Evolutionary conservation across 345 rosid species (phyloP).

Genomic region (Brassica carinata): DNA sequence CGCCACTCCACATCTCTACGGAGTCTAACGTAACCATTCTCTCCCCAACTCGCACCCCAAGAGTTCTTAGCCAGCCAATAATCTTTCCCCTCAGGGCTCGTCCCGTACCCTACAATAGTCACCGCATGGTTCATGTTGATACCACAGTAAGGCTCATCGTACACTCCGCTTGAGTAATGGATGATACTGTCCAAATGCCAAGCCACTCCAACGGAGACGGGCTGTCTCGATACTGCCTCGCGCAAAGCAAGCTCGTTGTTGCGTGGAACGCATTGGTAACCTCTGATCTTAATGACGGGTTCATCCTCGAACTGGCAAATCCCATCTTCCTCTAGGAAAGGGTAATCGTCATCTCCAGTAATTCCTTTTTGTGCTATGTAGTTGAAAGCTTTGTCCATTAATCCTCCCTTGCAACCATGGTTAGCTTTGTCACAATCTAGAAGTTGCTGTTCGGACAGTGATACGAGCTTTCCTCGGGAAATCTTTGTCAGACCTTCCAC

Average conservation of each 20-base stretch:
- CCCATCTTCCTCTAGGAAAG: constrained; percentile 45
- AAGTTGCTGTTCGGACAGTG: constrained; percentile 63
- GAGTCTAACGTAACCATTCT: constrained; percentile 55
- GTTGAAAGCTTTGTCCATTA: constrained; percentile 44
- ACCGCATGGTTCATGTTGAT: constrained; percentile 47
- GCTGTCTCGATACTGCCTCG: constrained; percentile 55
- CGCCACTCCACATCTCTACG: constrained; percentile 38
- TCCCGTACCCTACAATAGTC: constrained; percentile 59
- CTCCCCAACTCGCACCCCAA: constrained; percentile 63
- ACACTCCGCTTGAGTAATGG: constrained; percentile 50
- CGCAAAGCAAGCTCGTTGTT: constrained; percentile 51
- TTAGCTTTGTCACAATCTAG: constrained; percentile 50
- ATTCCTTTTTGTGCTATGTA: constrained; percentile 33
- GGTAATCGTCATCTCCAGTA: constrained; percentile 4
- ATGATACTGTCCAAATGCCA: constrained; percentile 26
- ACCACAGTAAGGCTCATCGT: constrained; percentile 42
- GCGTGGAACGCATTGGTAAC: constrained; percentile 41
- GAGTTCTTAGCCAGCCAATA: constrained; percentile 68
- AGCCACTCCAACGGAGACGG: constrained; percentile 45
- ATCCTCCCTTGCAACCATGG: constrained; percentile 53
- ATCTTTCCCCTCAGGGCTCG: constrained; percentile 27
- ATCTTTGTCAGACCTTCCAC: constrained; percentile 53
- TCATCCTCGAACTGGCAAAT: constrained; percentile 30
- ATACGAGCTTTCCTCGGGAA: constrained; percentile 42
- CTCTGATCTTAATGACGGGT: constrained; percentile 40